Evolutionary conservation across 2,329 filamentous ascomycete species (phyloP).

Genomic region (Fusarium bulbicola): DNA sequence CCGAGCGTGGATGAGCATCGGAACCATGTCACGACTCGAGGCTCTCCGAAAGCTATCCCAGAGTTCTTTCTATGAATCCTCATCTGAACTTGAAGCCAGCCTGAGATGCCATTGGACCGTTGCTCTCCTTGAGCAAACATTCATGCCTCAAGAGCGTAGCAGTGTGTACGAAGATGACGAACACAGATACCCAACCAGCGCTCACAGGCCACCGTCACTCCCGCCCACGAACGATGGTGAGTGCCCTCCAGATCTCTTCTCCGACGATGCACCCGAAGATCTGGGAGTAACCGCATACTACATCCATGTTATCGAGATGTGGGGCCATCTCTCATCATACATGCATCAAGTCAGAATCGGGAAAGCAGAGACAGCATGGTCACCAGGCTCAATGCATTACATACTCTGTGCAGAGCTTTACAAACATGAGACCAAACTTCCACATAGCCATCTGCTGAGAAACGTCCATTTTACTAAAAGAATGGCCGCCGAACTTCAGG

Average conservation of each 20-base stretch:
- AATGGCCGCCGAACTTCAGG: background rate
- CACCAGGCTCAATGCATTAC: conserved; percentile 2
- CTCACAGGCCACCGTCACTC: background rate
- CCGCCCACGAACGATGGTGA: background rate
- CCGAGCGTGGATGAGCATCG: conserved; percentile 9
- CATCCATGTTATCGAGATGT: background rate
- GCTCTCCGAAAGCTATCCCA: background rate
- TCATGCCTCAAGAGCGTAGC: conserved; percentile 7
- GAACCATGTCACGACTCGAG: conserved; percentile 3
- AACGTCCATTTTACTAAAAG: conserved; percentile 2
- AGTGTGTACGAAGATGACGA: background rate
- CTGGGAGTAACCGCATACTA: conserved; percentile 10
- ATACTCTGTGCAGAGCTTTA: background rate
- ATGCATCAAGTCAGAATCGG: background rate
- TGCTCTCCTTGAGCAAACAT: background rate
- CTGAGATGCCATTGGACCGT: conserved; percentile 1
- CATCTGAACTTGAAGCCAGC: background rate
- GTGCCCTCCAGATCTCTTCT: conserved; percentile 7
- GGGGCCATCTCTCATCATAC: conserved; percentile 6
- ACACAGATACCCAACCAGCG: background rate
- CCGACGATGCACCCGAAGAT: background rate
- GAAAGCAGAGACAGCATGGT: background rate
- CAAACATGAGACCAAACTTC: background rate
- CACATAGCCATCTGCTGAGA: background rate
- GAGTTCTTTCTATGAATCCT: background rate